These are phyloP conservation scores for Ambispora gerdemannii DNA, from an alignment of 192 early-diverging fungal genomes.

Conservation along the genomic window DNA sequence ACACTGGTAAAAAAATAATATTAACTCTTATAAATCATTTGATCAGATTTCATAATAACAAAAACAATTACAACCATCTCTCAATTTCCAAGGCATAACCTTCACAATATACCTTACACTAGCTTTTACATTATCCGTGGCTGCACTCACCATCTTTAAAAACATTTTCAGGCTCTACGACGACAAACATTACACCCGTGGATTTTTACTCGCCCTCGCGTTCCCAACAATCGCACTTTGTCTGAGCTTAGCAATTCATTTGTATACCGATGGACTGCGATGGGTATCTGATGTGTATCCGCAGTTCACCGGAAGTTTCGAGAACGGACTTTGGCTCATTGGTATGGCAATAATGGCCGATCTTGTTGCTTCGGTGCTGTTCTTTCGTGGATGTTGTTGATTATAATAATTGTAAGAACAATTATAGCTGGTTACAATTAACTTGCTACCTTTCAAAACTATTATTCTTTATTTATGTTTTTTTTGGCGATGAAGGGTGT, in stretches of 20 bases:
- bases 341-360: no score
- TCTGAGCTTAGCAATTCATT: background rate
- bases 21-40: background rate
- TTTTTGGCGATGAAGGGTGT: no score
- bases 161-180: background rate
- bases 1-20: background rate
- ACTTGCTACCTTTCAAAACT: no score
- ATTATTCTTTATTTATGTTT: no score
- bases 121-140: background rate
- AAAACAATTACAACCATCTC: background rate
- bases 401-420: no score
- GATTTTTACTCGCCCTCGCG: background rate
- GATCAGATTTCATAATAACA: background rate
- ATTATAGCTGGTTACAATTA: no score
- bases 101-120: background rate
- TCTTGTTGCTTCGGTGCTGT: no score
- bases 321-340: no score
- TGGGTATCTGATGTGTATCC: background rate
- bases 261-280: background rate
- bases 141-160: background rate
- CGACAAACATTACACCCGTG: background rate
- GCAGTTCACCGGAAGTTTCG: background rate
- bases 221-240: background rate
- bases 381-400: no score
- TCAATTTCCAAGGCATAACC: background rate